Conservation (phyloP, 352 stramenopile genomes). For the Phytophthora syringae region DNA sequence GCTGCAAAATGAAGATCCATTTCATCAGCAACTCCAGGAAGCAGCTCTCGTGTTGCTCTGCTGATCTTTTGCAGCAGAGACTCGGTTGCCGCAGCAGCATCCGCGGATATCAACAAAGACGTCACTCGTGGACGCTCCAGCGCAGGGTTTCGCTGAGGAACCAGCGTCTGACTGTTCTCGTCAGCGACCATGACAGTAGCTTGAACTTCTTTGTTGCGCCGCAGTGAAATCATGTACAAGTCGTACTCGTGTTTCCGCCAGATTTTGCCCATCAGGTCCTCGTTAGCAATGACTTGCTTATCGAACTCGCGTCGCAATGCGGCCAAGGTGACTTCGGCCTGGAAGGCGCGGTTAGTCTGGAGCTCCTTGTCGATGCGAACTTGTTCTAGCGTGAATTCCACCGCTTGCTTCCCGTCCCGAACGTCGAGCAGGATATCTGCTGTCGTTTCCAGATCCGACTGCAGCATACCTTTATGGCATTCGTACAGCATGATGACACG, state of each 20-base stretch:
- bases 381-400: slow-evolving; percentile 38
- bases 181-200: slow-evolving; percentile 53
- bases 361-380: slow-evolving; percentile 54
- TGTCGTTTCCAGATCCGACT: slow-evolving; percentile 54
- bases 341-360: slow-evolving; percentile 53
- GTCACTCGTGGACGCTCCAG: slow-evolving; percentile 62
- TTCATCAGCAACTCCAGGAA: slow-evolving; percentile 52
- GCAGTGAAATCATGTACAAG: slow-evolving; percentile 64
- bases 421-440: slow-evolving; percentile 28
- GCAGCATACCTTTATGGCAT: slow-evolving; percentile 61
- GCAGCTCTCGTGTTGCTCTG: slow-evolving; percentile 44
- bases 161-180: slow-evolving; percentile 59
- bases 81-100: slow-evolving; percentile 36
- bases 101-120: slow-evolving; percentile 50
- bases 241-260: slow-evolving; percentile 67
- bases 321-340: slow-evolving; percentile 49
- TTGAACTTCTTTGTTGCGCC: slow-evolving; percentile 63
- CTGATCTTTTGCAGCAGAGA: slow-evolving; percentile 73
- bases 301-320: slow-evolving; percentile 53
- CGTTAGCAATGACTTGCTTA: slow-evolving; percentile 51
- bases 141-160: slow-evolving; percentile 69
- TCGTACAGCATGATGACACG: slow-evolving; percentile 45
- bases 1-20: slow-evolving; percentile 33
- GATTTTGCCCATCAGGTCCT: slow-evolving; percentile 66
- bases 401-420: slow-evolving; percentile 18